These are phyloP conservation scores for Ophiostoma sp. DNA, from an alignment of 2,329 filamentous ascomycete genomes.

Conservation along the genomic window DNA sequence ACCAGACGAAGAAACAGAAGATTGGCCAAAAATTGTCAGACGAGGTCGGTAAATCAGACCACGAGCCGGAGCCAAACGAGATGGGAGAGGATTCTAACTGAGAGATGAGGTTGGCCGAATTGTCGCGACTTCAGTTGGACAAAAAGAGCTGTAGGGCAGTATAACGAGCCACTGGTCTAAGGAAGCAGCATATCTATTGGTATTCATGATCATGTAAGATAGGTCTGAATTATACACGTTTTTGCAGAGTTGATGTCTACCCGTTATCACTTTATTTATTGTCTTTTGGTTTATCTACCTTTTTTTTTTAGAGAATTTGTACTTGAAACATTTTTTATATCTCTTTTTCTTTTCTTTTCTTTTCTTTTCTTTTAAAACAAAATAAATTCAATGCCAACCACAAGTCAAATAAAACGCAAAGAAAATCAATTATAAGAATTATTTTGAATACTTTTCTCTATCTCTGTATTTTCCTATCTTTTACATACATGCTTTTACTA, in stretches of 20 bases:
- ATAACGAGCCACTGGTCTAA: background rate
- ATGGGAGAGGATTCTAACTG: background rate
- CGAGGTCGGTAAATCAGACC: background rate
- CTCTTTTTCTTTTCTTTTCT: too few relatives aligned
- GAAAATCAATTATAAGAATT: background rate
- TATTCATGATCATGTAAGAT: too few relatives aligned
- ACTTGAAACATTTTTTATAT: too few relatives aligned
- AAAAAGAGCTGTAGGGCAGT: background rate
- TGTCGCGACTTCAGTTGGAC: background rate
- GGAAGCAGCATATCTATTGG: too few relatives aligned
- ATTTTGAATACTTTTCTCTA: background rate
- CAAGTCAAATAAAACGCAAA: background rate
- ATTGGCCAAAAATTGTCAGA: background rate
- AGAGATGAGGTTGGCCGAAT: background rate
- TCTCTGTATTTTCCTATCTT: background rate
- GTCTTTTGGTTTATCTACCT: too few relatives aligned
- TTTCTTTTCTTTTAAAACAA: background rate
- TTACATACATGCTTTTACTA: background rate
- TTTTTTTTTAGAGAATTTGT: too few relatives aligned
- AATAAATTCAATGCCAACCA: background rate
- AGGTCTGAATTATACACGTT: too few relatives aligned
- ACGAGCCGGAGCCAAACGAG: background rate
- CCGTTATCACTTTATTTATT: too few relatives aligned
- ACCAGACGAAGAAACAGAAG: background rate
- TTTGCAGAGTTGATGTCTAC: too few relatives aligned